Base-by-base conservation (phyloP, 306 rosid species). In the Crotalaria pallida region DNA sequence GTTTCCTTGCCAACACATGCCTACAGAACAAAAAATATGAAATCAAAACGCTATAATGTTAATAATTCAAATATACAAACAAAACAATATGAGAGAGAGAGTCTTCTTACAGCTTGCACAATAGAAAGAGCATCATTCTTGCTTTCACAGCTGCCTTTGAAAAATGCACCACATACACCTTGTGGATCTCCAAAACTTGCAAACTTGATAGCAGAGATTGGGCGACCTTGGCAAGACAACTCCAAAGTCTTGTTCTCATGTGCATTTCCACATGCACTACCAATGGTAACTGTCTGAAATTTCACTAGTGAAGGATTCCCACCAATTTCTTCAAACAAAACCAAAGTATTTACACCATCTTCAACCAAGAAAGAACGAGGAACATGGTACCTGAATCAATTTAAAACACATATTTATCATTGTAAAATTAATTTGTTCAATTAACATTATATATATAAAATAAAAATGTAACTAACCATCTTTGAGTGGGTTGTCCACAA, bases 291-390 rank as follows among this genome's bases (percentile, higher is more conserved):
- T 0, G 87, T 84, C 15, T 47, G 75, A 55, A 87, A 87, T 1
- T 75, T 84, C 36, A 80, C 85, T 0, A 19, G 21, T 0, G 81
- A 71, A 2, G 89, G 85, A 6, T 80, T 80, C 6, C 89, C 87
- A 26, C 87, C 89, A 13, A 87, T 45, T 58, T 87, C 88, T 79
- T 76, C 89, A 10, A 87, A 87, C 84, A 84, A 59, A n/a, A 84
- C 84, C 74, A 84, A 7, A 0, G 71, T 65, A 58, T 85, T 88
- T 1, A 5, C 77, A 3, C 63, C 88, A 0, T 85, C 84, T 33
- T 57, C 4, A 3, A 81, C 1, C 45, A 40, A 10, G 24, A 60
- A 85, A 0, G 84, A 81, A 4, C 87, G 76, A 3, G 87, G 84
- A 13, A 85, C 81, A 33, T 88, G 94, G 60, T 85, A 85, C 86